phyloP scores from a whole-genome alignment of 306 rosid genomes.

The Pyrus communis region DNA sequence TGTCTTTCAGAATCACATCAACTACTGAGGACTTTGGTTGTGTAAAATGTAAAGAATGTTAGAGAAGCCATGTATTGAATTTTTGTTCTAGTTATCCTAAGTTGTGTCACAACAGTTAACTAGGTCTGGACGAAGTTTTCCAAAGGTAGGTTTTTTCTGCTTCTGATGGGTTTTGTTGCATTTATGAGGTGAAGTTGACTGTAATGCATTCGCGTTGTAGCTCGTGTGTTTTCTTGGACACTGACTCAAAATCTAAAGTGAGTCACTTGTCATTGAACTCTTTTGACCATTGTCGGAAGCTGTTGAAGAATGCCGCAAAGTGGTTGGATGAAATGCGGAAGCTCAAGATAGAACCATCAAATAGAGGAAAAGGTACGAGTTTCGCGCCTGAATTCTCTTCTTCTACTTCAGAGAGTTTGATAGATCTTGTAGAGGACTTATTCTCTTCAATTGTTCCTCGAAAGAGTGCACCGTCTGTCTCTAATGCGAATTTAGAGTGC shows the following conservation, averaged over 20 bases:
- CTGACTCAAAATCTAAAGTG: not conserved
- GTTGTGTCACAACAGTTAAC: conserved; percentile 17
- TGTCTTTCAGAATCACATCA: not conserved
- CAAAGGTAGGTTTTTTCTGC: not conserved
- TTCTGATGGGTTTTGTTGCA: not conserved
- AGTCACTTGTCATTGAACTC: not conserved
- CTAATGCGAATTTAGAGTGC: too few species aligned
- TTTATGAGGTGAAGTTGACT: not conserved
- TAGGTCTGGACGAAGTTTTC: not conserved
- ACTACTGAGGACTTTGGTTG: conserved; percentile 8
- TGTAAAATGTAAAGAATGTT: conserved; percentile 24
- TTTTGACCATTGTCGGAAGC: not conserved
- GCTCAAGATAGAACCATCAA: not conserved
- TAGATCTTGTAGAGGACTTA: not conserved
- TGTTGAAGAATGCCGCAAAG: not conserved
- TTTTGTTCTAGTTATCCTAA: not conserved
- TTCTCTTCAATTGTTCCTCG: too few species aligned
- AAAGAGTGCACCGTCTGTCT: too few species aligned
- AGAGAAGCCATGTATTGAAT: conserved; percentile 1
- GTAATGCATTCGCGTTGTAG: not conserved
- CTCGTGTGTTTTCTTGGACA: not conserved
- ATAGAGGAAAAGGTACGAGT: not conserved
- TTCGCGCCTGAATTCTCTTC: not conserved
- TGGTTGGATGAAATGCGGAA: not conserved
- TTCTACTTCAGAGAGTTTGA: not conserved